A percentile compares a stretch with the other conserved stretches of the same genome.
These are phyloP conservation scores for Saccharomyces hybrid DNA, from an alignment of 1,139 yeast genomes.

Conservation along the genomic window DNA sequence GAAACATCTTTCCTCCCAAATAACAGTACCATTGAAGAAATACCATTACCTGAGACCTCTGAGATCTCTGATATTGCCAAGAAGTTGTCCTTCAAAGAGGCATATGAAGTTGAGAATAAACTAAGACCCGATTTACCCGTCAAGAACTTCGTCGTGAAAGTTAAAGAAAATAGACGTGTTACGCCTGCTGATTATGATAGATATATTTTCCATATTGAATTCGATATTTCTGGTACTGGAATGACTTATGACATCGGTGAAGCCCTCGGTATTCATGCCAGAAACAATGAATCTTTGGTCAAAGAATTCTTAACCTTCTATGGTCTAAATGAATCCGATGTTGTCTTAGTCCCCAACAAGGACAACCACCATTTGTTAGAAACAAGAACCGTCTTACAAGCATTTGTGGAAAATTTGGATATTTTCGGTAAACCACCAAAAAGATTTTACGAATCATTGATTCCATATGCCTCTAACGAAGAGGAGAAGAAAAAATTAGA, in stretches of 20 bases:
- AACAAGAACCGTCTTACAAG: slow-evolving; percentile 75
- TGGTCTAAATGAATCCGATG: slow-evolving; percentile 54
- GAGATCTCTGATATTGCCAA: slow-evolving; percentile 54
- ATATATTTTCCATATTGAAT: slow-evolving; percentile 94
- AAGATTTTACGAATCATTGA: slow-evolving; percentile 80
- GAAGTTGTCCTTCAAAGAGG: slow-evolving; percentile 73
- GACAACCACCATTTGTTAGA: slow-evolving; percentile 55
- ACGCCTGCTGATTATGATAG: slow-evolving; percentile 91
- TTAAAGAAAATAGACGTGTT: slow-evolving; percentile 83
- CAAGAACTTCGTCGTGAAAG: slow-evolving; percentile 78
- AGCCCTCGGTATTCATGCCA: slow-evolving; percentile 92
- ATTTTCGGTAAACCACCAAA: slow-evolving; percentile 94
- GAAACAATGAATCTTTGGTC: slow-evolving; percentile 63
- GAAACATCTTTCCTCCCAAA: slow-evolving; percentile 58
- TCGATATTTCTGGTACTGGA: slow-evolving; percentile 86
- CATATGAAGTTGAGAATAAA: slow-evolving; percentile 47
- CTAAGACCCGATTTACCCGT: slow-evolving; percentile 90
- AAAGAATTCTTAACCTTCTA: slow-evolving; percentile 62
- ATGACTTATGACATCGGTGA: slow-evolving; percentile 91
- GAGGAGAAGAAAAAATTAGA: slow-evolving; percentile 56
- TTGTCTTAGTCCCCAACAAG: slow-evolving; percentile 65
- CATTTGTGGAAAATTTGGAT: slow-evolving; percentile 72
- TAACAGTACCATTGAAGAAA: slow-evolving; percentile 36
- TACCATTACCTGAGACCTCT: slow-evolving; percentile 38
- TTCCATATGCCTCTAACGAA: slow-evolving; percentile 64